A percentile compares a stretch with the other conserved stretches of the same genome.
phyloP scores from a whole-genome alignment of 2,329 filamentous ascomycete species.

The Talaromyces sp. region DNA sequence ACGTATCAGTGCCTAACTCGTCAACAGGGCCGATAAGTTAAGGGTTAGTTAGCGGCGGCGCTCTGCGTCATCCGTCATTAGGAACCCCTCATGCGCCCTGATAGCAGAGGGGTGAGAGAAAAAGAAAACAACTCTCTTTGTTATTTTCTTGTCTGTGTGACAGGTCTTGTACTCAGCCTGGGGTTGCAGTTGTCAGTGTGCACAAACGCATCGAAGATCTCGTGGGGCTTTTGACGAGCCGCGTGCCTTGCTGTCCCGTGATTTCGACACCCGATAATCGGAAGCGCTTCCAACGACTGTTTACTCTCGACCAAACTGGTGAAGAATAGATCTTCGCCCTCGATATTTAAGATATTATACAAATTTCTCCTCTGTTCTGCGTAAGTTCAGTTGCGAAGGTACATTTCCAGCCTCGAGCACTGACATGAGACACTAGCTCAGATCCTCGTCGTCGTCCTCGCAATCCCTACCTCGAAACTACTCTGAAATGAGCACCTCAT shows the following conservation, averaged over 20 bases:
- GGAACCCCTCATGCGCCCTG: neutral
- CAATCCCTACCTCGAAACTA: neutral
- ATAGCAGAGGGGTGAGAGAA: neutral
- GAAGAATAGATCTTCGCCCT: neutral
- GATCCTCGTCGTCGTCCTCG: neutral
- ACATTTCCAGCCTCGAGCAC: neutral
- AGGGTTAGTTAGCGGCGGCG: neutral
- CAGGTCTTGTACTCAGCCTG: neutral
- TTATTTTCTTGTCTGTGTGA: neutral
- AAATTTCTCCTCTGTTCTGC: neutral
- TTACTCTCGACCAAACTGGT: neutral
- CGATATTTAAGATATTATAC: neutral
- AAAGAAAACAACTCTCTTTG: neutral
- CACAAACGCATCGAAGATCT: neutral
- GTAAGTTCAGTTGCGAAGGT: neutral
- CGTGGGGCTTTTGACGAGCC: neutral
- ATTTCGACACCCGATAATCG: neutral
- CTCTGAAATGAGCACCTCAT: constrained; percentile 38
- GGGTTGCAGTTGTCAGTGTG: neutral
- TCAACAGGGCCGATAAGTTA: neutral
- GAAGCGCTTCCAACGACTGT: neutral
- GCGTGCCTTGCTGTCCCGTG: neutral
- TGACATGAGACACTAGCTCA: neutral
- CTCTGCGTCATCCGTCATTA: neutral
- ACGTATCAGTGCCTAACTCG: neutral